Evolutionary conservation across 305 asterid genomes (phyloP).

Genomic region (Solanum hybrid): DNA sequence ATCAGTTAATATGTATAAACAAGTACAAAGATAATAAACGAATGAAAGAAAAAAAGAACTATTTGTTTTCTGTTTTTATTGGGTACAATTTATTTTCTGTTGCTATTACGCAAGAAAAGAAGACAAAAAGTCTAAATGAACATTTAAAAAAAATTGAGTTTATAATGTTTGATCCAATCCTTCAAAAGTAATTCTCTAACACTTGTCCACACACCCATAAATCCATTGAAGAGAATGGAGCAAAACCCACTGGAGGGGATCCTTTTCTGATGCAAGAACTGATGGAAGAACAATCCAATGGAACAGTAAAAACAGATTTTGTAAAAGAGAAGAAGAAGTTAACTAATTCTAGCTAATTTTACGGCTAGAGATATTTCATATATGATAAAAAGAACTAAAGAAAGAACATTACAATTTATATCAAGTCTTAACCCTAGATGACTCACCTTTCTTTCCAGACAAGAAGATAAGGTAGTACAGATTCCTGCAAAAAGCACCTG

Average conservation of each 20-base stretch:
- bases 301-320: too few species aligned
- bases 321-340: too few species aligned
- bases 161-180: background rate
- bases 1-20: background rate
- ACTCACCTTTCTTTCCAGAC: too few species aligned
- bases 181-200: background rate
- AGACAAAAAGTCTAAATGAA: background rate
- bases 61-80: background rate
- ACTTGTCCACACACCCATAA: background rate
- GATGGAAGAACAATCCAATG: too few species aligned
- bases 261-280: too few species aligned
- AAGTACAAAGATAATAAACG: background rate
- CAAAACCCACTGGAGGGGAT: background rate
- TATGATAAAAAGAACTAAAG: too few species aligned
- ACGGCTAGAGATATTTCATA: too few species aligned
- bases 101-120: background rate
- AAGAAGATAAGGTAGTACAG: too few species aligned
- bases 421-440: too few species aligned
- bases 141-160: background rate
- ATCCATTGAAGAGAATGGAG: background rate
- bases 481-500: too few species aligned
- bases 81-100: background rate
- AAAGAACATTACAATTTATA: too few species aligned
- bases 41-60: background rate
- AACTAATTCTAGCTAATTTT: too few species aligned